Percentiles rank a stretch among this genome's conserved stretches.
Evolutionary conservation across 306 rosid genomes (phyloP).

Genomic region (Parietaria judaica): DNA sequence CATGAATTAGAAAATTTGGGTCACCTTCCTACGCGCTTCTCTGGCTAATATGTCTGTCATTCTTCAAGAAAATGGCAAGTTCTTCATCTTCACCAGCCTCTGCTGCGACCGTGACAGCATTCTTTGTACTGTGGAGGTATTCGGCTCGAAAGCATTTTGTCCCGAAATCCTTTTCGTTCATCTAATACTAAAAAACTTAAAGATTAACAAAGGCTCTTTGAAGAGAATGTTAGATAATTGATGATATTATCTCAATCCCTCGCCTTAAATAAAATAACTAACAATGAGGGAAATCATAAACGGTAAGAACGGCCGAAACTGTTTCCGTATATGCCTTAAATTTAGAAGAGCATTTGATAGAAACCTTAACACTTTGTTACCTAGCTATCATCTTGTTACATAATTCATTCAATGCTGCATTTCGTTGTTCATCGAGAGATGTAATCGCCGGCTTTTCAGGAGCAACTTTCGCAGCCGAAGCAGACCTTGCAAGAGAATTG

Average conservation of each 20-base stretch:
- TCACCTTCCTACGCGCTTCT: slow-evolving; percentile 80
- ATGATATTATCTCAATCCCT: neutral
- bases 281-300: slow-evolving; percentile 1
- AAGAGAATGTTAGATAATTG: slow-evolving; percentile 2
- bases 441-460: slow-evolving; percentile 22
- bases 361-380: slow-evolving; percentile 56
- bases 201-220: slow-evolving; percentile 5
- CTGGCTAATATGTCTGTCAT: slow-evolving; percentile 74
- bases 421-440: slow-evolving; percentile 56
- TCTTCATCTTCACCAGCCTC: slow-evolving; percentile 99
- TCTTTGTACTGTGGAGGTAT: slow-evolving; percentile 77
- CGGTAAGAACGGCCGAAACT: slow-evolving; percentile 11
- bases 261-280: neutral
- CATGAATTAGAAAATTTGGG: neutral
- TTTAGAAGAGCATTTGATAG: slow-evolving; percentile 8
- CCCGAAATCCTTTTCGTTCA: slow-evolving; percentile 91
- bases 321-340: slow-evolving; percentile 19
- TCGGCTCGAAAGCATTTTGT: slow-evolving; percentile 90
- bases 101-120: slow-evolving; percentile 78
- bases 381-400: slow-evolving; percentile 79
- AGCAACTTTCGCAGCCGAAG: slow-evolving; percentile 21
- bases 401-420: slow-evolving; percentile 71
- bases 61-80: slow-evolving; percentile 82
- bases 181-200: slow-evolving; percentile 37
- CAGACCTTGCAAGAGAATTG: slow-evolving; percentile 46